Conservation (phyloP, 805 yeast species). For the Candida sonorensis region DNA sequence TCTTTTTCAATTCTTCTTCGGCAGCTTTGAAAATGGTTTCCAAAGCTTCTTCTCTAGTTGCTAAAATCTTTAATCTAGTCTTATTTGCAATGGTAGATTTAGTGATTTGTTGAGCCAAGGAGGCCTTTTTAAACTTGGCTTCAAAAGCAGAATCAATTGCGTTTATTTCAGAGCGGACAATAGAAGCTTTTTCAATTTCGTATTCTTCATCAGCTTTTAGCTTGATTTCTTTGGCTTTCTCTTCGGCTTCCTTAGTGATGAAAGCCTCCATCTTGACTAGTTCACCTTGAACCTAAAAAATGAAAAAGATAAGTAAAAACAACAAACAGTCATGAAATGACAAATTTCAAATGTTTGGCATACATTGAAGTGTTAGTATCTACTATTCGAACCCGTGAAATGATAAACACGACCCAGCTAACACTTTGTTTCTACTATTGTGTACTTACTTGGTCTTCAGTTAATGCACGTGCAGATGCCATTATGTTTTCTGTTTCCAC, state of each 20-base stretch:
- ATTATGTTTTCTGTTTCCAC: no score
- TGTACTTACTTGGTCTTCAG: slow-evolving; percentile 42
- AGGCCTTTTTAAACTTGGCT: slow-evolving; percentile 81
- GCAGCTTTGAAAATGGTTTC: slow-evolving; percentile 70
- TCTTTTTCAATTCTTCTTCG: slow-evolving; percentile 48
- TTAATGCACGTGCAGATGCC: slow-evolving; percentile 32
- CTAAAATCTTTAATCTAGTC: slow-evolving; percentile 83
- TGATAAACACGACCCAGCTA: no score
- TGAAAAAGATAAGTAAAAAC: no score
- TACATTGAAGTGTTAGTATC: no score
- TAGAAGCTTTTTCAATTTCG: slow-evolving; percentile 93
- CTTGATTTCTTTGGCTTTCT: slow-evolving; percentile 92
- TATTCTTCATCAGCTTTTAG: slow-evolving; percentile 98
- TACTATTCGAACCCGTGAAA: no score
- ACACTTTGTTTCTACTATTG: no score
- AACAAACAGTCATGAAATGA: no score
- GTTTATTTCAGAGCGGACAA: slow-evolving; percentile 88
- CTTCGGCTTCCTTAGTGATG: slow-evolving; percentile 98
- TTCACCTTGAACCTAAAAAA: slow-evolving; percentile 78
- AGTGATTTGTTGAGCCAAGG: slow-evolving; percentile 89
- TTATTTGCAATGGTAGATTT: slow-evolving; percentile 94
- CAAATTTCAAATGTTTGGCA: background rate
- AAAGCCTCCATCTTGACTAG: slow-evolving; percentile 97
- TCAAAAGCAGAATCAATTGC: slow-evolving; percentile 78
- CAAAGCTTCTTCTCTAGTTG: slow-evolving; percentile 78